Percentiles rank a stretch among this genome's conserved stretches.
phyloP scores from a whole-genome alignment of 495 filamentous ascomycete species.

The Talaromyces thailandensis region DNA sequence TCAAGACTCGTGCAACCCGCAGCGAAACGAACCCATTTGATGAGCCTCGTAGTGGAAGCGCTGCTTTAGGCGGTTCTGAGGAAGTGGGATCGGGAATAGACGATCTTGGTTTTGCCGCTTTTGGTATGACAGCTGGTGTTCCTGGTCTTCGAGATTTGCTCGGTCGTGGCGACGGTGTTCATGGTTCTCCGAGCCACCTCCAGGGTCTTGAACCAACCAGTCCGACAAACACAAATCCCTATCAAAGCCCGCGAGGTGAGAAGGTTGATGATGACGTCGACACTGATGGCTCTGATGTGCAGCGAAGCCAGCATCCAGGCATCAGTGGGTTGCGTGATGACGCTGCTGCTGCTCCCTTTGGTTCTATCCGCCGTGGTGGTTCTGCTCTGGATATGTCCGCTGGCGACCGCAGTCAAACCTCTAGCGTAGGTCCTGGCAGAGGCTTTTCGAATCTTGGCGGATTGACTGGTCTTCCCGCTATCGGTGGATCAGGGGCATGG shows the following conservation, averaged over 20 bases:
- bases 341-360: constrained; percentile 36
- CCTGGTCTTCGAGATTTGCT: constrained; percentile 56
- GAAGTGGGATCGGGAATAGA: constrained; percentile 58
- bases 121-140: constrained; percentile 75
- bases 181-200: constrained; percentile 46
- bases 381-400: constrained; percentile 53
- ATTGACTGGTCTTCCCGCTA: constrained; percentile 46
- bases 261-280: constrained; percentile 61
- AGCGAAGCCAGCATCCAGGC: constrained; percentile 46
- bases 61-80: constrained; percentile 67
- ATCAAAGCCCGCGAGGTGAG: constrained; percentile 84
- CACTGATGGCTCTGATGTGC: constrained; percentile 48
- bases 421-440: constrained; percentile 65
- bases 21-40: constrained; percentile 82
- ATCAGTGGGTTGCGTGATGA: constrained; percentile 45
- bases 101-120: constrained; percentile 50
- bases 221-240: constrained; percentile 96
- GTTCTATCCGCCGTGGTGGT: constrained; percentile 36
- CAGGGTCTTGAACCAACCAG: constrained; percentile 64
- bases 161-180: constrained; percentile 47
- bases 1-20: constrained; percentile 41
- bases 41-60: constrained; percentile 61
- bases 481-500: constrained; percentile 57
- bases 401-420: constrained; percentile 80
- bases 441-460: constrained; percentile 60